A percentile compares a stretch with the other conserved stretches of the same genome.
These are phyloP conservation scores for Pseudocohnilembus persalinus DNA, from an alignment of 169 alveolate species.

Conservation along the genomic window DNA sequence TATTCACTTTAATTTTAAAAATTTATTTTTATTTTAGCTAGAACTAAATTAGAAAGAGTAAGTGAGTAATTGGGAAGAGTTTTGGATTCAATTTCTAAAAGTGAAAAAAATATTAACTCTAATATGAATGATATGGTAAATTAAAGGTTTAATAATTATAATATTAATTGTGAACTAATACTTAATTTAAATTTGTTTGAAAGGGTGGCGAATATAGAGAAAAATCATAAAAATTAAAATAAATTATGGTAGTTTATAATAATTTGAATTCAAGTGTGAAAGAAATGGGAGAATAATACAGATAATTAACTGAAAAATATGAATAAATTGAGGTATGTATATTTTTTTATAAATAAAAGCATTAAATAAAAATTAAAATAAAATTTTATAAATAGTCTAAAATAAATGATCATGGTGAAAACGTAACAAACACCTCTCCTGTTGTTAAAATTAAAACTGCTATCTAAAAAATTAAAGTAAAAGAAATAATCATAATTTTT, in stretches of 20 bases:
- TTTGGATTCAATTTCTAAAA: slow-evolving; percentile 75
- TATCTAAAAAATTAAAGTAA: slow-evolving; percentile 57
- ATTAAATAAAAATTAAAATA: slow-evolving; percentile 48
- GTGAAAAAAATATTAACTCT: slow-evolving; percentile 55
- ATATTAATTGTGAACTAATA: slow-evolving; percentile 42
- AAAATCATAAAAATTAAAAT: slow-evolving; percentile 64
- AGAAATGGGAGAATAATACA: slow-evolving; percentile 62
- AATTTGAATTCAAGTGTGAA: slow-evolving; percentile 58
- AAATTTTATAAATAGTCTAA: slow-evolving; percentile 55
- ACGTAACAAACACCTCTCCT: slow-evolving; percentile 67
- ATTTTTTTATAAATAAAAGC: neutral
- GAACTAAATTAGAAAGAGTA: slow-evolving; percentile 66
- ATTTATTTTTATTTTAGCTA: slow-evolving; percentile 22
- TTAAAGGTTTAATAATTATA: neutral
- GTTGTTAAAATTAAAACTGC: slow-evolving; percentile 72
- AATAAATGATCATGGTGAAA: slow-evolving; percentile 64
- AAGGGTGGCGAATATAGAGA: slow-evolving; percentile 68
- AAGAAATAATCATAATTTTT: neutral
- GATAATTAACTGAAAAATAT: slow-evolving; percentile 41
- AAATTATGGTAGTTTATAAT: slow-evolving; percentile 55
- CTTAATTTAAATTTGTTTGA: slow-evolving; percentile 33
- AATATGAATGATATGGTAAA: slow-evolving; percentile 30
- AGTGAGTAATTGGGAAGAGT: slow-evolving; percentile 71
- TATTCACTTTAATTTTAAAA: no score
- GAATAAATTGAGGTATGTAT: slow-evolving; percentile 7